Evolutionary conservation across 2,329 filamentous ascomycete species (phyloP), one percentile per base, ranked within the genome.

Genomic region (Colletotrichum siamense): DNA sequence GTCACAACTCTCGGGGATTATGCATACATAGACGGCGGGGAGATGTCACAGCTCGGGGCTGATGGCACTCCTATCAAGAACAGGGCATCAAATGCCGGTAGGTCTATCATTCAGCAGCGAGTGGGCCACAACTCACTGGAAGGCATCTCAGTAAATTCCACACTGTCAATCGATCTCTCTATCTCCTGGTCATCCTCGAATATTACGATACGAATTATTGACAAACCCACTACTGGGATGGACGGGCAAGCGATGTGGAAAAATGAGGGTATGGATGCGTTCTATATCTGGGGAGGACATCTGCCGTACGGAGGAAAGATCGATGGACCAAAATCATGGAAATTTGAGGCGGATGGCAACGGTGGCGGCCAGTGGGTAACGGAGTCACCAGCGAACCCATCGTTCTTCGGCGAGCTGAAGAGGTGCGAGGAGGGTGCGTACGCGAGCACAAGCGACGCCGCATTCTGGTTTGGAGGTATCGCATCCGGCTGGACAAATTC

Each of bases 21-120:
- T 64, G 76, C 83, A 67, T 87, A 86, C 67, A 82, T 86, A 68
- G 84, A 86, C 68, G 85, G 85, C 69, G 85, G 85, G 22, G 82
- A 84, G 76, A 62, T 85, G 1, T 84, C 81, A 12, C 75, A 77
- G 36, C 69, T 71, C 49, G 63, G 34, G 24, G 49, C 34, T 24
- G 28, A 72, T n/a, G 66, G 61, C 6, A 67, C 44, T 1, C 36
- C 52, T 0, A 65, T 66, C 30, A 22, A 62, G 15, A 16, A 55
- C 30, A 30, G 71, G 7, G 26, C 36, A 22, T 75, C 75, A 24
- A 75, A 77, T 28, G 63, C 36, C 15, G 64, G 74, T 76, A 26
- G 32, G 70, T 62, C n/a, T 13, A 28, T 15, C 3, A 24, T 8
- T 15, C 18, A 3, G 6, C 5, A 36, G 12, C 2, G 12, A 16